Evolutionary conservation across 768 basidiomycete genomes (phyloP), one percentile per base, ranked within the genome.

Genomic region (Phaeolepiota aurea): DNA sequence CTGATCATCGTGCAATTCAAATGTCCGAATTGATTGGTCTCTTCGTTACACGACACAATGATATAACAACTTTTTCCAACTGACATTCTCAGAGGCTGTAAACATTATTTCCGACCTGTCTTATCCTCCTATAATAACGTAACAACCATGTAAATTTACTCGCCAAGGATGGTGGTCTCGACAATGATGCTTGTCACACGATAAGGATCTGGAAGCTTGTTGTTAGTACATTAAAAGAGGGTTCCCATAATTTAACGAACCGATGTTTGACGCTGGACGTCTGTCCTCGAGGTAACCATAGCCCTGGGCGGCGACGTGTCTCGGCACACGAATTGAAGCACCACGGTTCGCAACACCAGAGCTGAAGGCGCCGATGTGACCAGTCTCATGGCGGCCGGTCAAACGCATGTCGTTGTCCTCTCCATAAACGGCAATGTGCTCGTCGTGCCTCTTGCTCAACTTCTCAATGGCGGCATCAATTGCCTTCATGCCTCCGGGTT

Each of bases 291-390:
- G 65, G 71, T 98, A 97, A 36, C 96, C 96, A 54, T 82, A 90
- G 38, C 94, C 93, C 64, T 93, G 82, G 22, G 85, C 71, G 39
- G 83, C 86, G 54, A 97, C 93, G 58, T 93, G 87, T 55, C 94
- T 73, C 35, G 96, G 96, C 34, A 99, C 84, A 69, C 92, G 89
- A 59, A 96, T 89, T 20, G 90, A 93, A 34, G 94, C 92, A 55
- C 92, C 96, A 63, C 94, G 90, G 73, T 96, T 86, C 52, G 96
- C 96, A 48, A 98, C 89, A 64, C 96, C 96, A 45, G 87, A 86
- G 53, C 82, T 86, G 74, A 99, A 99, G 42, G 62, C 59, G 50
- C 81, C 74, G 54, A 98, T 97, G 68, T 92, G 89, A 43, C 86
- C 92, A 38, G 96, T 99, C 76, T 99, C 96, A 63, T 98, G 94